Conservation (phyloP, 177 flowering plant genomes). For the Tripterygium wilfordii region DNA sequence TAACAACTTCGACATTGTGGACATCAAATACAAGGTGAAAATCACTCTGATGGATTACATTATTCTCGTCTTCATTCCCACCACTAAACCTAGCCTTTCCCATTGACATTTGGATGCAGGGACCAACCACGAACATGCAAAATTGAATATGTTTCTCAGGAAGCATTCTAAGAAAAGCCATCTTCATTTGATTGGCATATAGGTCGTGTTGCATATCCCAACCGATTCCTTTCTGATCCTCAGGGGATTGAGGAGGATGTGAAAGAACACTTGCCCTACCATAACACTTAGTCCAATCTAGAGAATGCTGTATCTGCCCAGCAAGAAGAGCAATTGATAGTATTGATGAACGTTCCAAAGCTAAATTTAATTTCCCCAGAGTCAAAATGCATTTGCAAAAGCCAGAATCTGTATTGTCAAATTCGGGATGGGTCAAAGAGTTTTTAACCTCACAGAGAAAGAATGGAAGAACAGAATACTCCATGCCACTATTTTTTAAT, state of each 20-base stretch:
- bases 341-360: constrained; percentile 45
- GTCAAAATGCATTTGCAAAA: constrained; percentile 40
- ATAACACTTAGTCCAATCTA: constrained; percentile 16
- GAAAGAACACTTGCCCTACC: constrained; percentile 16
- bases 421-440: constrained; percentile 33
- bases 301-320: constrained; percentile 41
- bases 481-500: constrained; percentile 25
- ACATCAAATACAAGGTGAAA: constrained; percentile 37
- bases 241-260: constrained; percentile 18
- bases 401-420: constrained; percentile 26
- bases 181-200: constrained; percentile 22
- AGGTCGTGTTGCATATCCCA: constrained; percentile 18
- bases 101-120: constrained; percentile 40
- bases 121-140: constrained; percentile 60
- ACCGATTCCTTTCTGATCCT: constrained; percentile 19
- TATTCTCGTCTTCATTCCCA: constrained; percentile 11
- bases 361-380: constrained; percentile 58
- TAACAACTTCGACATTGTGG: constrained; percentile 45
- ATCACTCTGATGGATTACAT: constrained; percentile 16
- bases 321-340: constrained; percentile 38
- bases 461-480: constrained; percentile 42
- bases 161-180: constrained; percentile 30
- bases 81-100: constrained; percentile 22
- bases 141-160: constrained; percentile 60
- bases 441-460: constrained; percentile 49